These are phyloP conservation scores for Anaeromyces robustus DNA, from an alignment of 192 early-diverging fungal genomes.

Conservation along the genomic window DNA sequence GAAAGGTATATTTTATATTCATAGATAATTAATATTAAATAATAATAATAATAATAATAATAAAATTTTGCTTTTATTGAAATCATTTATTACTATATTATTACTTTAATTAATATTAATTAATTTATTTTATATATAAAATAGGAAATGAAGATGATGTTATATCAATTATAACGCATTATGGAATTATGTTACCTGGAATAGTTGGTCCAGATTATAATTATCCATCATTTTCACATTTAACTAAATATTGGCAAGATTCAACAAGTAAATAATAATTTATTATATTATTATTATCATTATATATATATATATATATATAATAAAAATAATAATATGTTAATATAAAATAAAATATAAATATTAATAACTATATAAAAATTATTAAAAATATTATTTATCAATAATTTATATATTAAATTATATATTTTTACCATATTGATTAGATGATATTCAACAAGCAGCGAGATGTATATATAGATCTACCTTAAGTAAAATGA, in stretches of 20 bases:
- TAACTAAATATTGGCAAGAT: slow-evolving; percentile 77
- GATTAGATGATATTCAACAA: slow-evolving; percentile 45
- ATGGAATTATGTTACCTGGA: slow-evolving; percentile 27
- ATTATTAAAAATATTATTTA: not conserved
- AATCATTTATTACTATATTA: too few species aligned
- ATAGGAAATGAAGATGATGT: slow-evolving; percentile 27
- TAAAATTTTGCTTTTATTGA: too few species aligned
- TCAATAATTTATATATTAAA: not conserved
- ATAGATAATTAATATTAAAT: too few species aligned
- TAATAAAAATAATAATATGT: too few species aligned
- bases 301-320: not conserved
- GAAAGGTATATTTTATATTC: slow-evolving; percentile 13
- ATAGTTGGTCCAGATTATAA: slow-evolving; percentile 27
- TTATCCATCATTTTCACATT: slow-evolving; percentile 48
- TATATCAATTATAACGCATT: slow-evolving; percentile 22
- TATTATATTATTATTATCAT: too few species aligned
- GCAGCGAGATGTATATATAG: slow-evolving; percentile 42
- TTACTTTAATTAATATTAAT: not conserved
- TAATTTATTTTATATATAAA: not conserved
- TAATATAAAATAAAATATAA: not conserved
- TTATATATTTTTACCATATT: not conserved
- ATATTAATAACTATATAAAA: not conserved
- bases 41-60: too few species aligned
- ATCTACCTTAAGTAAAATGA: slow-evolving; percentile 27
- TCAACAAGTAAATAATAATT: slow-evolving; percentile 28